Evolutionary conservation across 2,329 filamentous ascomycete species (phyloP).

Genomic region (Aureobasidium sp.): DNA sequence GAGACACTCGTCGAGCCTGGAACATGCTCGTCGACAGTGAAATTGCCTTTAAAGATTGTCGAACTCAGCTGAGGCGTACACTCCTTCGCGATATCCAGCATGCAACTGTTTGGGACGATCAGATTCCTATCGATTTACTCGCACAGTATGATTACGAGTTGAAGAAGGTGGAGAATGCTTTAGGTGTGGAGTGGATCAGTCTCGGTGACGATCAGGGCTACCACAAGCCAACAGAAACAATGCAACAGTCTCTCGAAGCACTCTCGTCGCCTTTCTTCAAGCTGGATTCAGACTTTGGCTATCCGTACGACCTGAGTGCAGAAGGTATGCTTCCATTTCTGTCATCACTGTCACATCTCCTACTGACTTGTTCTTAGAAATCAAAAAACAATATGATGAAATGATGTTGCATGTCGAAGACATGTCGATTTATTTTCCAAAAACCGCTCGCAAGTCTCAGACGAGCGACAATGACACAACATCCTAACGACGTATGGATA

Average conservation of each 20-base stretch:
- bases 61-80: conserved; percentile 19
- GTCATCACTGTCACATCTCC: not conserved
- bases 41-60: conserved; percentile 21
- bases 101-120: conserved; percentile 23
- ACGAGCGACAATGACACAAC: not conserved
- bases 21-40: conserved; percentile 23
- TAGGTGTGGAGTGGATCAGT: conserved; percentile 27
- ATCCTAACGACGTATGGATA: not conserved
- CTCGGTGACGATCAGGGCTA: conserved; percentile 21
- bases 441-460: not conserved
- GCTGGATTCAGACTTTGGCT: conserved; percentile 25
- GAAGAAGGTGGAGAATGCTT: conserved; percentile 25
- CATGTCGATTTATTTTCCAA: not conserved
- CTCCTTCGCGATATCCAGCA: conserved; percentile 26
- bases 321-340: not conserved
- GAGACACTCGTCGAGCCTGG: conserved; percentile 28
- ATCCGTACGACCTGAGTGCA: conserved; percentile 22
- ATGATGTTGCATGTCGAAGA: not conserved
- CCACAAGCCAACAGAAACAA: conserved; percentile 20
- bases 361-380: not conserved
- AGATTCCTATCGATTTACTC: conserved; percentile 23
- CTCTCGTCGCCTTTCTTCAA: conserved; percentile 23
- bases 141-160: conserved; percentile 27
- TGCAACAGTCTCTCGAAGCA: conserved; percentile 25
- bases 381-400: not conserved